These are phyloP conservation scores for Cardamine resedifolia DNA, from an alignment of 345 rosid genomes.

Conservation along the genomic window DNA sequence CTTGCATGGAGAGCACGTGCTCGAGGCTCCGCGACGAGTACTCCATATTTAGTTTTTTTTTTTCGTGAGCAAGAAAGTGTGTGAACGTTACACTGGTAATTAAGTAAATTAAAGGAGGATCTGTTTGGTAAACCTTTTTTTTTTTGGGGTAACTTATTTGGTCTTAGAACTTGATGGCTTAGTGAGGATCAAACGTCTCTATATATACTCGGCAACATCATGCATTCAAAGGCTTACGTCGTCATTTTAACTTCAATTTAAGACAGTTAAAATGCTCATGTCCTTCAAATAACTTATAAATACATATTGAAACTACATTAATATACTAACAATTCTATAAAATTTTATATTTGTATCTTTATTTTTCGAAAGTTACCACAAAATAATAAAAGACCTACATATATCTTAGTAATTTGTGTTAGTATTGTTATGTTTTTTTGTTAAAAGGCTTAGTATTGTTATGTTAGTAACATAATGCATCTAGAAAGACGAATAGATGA, in stretches of 20 bases:
- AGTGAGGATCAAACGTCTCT: neutral
- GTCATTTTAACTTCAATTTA: neutral
- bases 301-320: neutral
- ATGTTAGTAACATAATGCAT: neutral
- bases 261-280: neutral
- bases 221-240: neutral
- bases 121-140: neutral
- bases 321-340: neutral
- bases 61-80: neutral
- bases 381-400: neutral
- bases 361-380: neutral
- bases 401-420: neutral
- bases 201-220: neutral
- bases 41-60: conserved; percentile 26
- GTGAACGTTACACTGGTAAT: neutral
- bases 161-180: neutral
- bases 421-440: no score
- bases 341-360: neutral
- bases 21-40: conserved; percentile 38
- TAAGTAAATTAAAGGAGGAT: neutral
- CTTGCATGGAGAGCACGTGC: conserved; percentile 54
- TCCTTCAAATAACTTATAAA: neutral
- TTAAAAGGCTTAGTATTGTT: no score
- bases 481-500: neutral
- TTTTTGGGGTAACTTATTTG: neutral